Percentiles rank a stretch among this genome's conserved stretches.
Evolutionary conservation across 176 grass and related monocot genomes (phyloP).

Genomic region (Ananas comosus): DNA sequence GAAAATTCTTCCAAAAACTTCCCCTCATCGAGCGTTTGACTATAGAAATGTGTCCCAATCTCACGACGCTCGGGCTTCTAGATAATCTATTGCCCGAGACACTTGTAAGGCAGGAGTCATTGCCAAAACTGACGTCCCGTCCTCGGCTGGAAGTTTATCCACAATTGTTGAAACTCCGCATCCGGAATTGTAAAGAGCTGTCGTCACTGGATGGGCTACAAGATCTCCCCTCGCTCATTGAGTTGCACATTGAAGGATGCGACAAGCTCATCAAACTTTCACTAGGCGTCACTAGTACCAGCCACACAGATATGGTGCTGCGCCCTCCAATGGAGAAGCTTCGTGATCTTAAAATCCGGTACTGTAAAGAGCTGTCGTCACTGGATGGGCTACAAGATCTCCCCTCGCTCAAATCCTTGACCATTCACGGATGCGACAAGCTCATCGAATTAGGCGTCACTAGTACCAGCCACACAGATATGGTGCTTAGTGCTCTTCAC

Average conservation of each 20-base stretch:
- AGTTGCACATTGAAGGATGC: too few relatives aligned
- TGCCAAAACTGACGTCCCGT: conserved; percentile 4
- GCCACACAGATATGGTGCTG: too few relatives aligned
- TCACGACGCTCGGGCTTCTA: neutral
- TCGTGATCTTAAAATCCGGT: too few relatives aligned
- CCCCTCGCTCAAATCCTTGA: too few relatives aligned
- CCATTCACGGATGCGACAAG: too few relatives aligned
- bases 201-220: conserved; percentile 16
- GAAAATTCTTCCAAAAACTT: neutral
- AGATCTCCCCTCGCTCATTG: neutral
- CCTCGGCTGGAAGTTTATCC: conserved; percentile 10
- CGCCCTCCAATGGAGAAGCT: too few relatives aligned
- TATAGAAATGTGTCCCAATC: neutral
- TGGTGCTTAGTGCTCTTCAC: too few relatives aligned
- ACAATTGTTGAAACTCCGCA: neutral
- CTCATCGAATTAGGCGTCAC: too few relatives aligned
- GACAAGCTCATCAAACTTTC: too few relatives aligned
- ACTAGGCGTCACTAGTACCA: too few relatives aligned
- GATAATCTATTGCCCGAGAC: neutral
- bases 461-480: too few relatives aligned
- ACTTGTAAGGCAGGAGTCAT: neutral
- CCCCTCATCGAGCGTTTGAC: neutral
- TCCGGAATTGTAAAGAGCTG: conserved; percentile 10
- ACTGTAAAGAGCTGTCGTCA: neutral
- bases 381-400: conserved; percentile 18